These are phyloP conservation scores for Psilocybe sp. DNA, from an alignment of 768 basidiomycete species.

Conservation along the genomic window DNA sequence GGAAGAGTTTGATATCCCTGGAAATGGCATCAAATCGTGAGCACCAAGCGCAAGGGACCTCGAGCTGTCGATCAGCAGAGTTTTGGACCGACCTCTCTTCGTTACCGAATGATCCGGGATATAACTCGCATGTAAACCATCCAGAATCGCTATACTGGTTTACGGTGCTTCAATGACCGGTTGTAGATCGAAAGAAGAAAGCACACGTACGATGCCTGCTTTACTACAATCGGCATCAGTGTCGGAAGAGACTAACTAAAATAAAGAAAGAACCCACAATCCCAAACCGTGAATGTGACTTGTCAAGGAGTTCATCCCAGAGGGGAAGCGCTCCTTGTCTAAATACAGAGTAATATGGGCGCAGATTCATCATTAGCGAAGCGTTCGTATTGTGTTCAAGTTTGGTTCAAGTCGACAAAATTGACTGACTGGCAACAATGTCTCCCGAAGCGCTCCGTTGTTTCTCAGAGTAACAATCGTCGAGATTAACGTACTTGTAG, in stretches of 20 bases:
- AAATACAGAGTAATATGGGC: neutral
- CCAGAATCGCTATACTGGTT: slow-evolving; percentile 63
- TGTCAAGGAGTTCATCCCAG: slow-evolving; percentile 57
- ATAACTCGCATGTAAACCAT: slow-evolving; percentile 64
- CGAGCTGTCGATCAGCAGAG: neutral
- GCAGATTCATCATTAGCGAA: neutral
- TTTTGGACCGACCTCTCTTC: slow-evolving; percentile 43
- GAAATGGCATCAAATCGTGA: neutral
- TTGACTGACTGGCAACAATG: slow-evolving; percentile 52
- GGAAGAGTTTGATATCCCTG: slow-evolving; percentile 57
- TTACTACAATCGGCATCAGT: slow-evolving; percentile 32
- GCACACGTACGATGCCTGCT: slow-evolving; percentile 53
- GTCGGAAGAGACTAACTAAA: neutral
- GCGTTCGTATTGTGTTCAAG: too few species aligned
- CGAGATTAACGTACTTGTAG: slow-evolving; percentile 58
- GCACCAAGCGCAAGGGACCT: neutral
- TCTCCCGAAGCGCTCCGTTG: slow-evolving; percentile 46
- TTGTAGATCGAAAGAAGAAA: neutral
- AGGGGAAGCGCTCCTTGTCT: slow-evolving; percentile 53
- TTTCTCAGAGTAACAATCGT: slow-evolving; percentile 66
- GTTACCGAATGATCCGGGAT: slow-evolving; percentile 64
- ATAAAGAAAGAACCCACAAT: slow-evolving; percentile 38
- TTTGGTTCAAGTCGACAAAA: too few species aligned
- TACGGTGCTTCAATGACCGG: neutral
- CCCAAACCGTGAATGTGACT: slow-evolving; percentile 54